Conservation (phyloP, 2,329 filamentous ascomycete species). For the Phialophora expanda region DNA sequence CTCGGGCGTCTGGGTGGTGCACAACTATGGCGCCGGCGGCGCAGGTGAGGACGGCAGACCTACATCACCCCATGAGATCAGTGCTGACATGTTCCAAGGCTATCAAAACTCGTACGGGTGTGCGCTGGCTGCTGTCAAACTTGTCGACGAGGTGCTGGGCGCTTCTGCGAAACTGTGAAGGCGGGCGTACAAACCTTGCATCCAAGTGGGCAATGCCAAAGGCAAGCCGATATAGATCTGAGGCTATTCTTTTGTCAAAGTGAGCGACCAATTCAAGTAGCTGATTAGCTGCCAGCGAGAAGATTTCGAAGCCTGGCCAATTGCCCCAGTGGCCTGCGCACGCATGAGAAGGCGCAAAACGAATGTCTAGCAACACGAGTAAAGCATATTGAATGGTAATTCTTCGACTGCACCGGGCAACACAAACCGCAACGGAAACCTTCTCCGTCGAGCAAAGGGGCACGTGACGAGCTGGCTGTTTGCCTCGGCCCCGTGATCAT, state of each 20-base stretch:
- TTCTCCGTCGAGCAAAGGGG: neutral
- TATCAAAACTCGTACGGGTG: too few species aligned
- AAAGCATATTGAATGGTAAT: neutral
- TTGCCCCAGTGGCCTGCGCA: too few species aligned
- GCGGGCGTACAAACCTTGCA: too few species aligned
- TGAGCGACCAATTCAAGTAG: neutral
- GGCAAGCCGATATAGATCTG: too few species aligned
- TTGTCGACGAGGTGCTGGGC: too few species aligned
- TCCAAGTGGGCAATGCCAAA: too few species aligned
- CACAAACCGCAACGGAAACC: neutral
- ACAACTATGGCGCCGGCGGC: conserved; percentile 58
- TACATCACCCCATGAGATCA: too few species aligned
- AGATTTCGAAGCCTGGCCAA: neutral
- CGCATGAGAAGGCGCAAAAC: too few species aligned
- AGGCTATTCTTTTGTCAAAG: neutral
- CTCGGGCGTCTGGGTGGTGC: conserved; percentile 69
- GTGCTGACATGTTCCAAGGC: too few species aligned
- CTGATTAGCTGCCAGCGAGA: neutral
- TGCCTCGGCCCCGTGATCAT: conserved; percentile 1
- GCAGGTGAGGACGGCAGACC: conserved; percentile 52
- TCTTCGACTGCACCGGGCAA: neutral
- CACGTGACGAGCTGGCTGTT: neutral
- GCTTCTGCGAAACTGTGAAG: too few species aligned
- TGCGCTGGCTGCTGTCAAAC: too few species aligned
- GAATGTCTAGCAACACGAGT: neutral